Percentiles rank a stretch among this genome's conserved stretches.
phyloP scores from a whole-genome alignment of 345 rosid genomes.

The Arabis hirsuta region DNA sequence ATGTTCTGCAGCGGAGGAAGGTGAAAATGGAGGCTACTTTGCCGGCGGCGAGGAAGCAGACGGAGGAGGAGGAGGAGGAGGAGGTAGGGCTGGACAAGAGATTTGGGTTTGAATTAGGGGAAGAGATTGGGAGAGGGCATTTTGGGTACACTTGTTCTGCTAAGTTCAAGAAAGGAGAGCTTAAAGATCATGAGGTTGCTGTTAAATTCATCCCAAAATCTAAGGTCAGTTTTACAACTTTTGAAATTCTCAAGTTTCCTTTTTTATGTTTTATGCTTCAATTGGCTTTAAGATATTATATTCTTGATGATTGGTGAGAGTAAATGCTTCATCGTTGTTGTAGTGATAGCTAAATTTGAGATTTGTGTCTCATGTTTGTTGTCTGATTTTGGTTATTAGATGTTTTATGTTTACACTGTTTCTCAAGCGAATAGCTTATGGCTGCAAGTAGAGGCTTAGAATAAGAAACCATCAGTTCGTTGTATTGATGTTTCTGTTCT shows the following conservation, averaged over 20 bases:
- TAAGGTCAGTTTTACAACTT: slow-evolving; percentile 55
- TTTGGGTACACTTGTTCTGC: slow-evolving; percentile 97
- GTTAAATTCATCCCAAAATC: slow-evolving; percentile 93
- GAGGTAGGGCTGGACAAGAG: slow-evolving; percentile 76
- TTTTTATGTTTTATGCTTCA: neutral
- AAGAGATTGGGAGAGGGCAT: slow-evolving; percentile 97
- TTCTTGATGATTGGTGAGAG: slow-evolving; percentile 9
- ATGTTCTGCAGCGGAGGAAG: slow-evolving; percentile 65
- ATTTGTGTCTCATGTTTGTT: slow-evolving; percentile 23
- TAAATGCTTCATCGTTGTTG: slow-evolving; percentile 2
- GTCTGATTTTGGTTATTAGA: slow-evolving; percentile 20
- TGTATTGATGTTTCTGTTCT: slow-evolving; percentile 27
- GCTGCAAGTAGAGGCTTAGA: slow-evolving; percentile 19
- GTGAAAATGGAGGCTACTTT: slow-evolving; percentile 45
- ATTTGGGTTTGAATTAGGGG: slow-evolving; percentile 88
- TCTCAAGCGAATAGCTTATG: slow-evolving; percentile 5
- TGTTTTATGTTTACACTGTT: slow-evolving; percentile 18
- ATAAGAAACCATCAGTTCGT: neutral
- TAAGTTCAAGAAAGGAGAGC: slow-evolving; percentile 85
- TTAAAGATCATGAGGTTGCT: slow-evolving; percentile 85
- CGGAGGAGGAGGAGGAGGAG: slow-evolving; percentile 56
- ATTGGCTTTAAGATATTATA: neutral
- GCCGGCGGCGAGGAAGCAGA: slow-evolving; percentile 45
- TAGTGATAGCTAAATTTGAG: slow-evolving; percentile 14
- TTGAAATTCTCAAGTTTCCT: neutral